Percentiles rank a stretch among this genome's conserved stretches.
These are phyloP conservation scores for Neoscytalidium dimidiatum DNA, from an alignment of 2,329 filamentous ascomycete genomes.

Conservation along the genomic window DNA sequence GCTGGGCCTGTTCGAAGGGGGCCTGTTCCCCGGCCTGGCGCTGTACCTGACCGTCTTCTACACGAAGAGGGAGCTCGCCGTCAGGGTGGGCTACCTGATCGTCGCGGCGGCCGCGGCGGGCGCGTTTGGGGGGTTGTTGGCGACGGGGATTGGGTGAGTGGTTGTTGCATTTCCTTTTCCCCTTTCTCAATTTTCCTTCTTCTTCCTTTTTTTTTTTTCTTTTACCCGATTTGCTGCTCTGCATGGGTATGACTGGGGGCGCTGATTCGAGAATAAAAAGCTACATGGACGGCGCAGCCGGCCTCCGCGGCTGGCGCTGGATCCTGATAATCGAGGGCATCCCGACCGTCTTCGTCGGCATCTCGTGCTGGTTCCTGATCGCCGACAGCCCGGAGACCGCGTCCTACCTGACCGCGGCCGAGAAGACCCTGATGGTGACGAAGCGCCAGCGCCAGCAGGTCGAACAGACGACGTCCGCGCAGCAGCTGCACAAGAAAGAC, in stretches of 20 bases:
- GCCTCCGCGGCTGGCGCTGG: neutral
- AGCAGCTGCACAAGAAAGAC: constrained; percentile 62
- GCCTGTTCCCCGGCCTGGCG: constrained; percentile 68
- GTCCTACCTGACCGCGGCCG: constrained; percentile 60
- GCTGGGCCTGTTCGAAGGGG: constrained; percentile 69
- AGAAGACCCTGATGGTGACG: constrained; percentile 59
- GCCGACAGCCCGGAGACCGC: constrained; percentile 68
- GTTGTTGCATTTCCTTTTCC: constrained; percentile 27
- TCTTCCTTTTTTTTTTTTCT: no score
- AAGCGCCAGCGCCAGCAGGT: constrained; percentile 52
- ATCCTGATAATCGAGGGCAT: constrained; percentile 11
- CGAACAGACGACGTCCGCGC: constrained; percentile 49
- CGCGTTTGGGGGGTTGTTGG: constrained; percentile 70
- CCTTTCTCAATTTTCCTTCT: no score
- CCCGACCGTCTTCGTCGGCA: constrained; percentile 46
- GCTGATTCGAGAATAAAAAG: no score
- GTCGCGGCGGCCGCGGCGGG: constrained; percentile 71
- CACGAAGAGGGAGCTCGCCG: constrained; percentile 69
- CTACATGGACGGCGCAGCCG: constrained; percentile 36
- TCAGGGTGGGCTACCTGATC: constrained; percentile 74
- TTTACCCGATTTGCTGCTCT: no score
- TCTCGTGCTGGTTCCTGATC: constrained; percentile 59
- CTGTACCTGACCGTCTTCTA: constrained; percentile 79
- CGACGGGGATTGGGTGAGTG: constrained; percentile 54
- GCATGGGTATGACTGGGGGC: no score